A percentile compares a stretch with the other conserved stretches of the same genome.
phyloP scores from a whole-genome alignment of 1,139 yeast species.

The Yamadazyma atmosphaerica region DNA sequence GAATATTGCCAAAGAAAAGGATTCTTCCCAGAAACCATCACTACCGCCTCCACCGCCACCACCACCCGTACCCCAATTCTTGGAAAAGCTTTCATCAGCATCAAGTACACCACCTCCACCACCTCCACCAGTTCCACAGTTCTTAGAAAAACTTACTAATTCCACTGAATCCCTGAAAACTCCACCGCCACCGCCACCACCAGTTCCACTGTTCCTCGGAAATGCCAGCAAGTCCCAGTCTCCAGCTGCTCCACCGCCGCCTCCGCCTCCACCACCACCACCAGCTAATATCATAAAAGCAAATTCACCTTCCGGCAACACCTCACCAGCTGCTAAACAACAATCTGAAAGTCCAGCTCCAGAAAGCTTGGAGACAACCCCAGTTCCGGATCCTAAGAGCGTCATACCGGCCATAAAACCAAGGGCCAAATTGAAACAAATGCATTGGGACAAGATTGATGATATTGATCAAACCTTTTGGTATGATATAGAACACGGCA shows the following conservation, averaged over 20 bases:
- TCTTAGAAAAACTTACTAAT: neutral
- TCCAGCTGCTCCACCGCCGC: conserved; percentile 20
- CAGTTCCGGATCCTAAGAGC: conserved; percentile 9
- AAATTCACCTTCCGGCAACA: conserved; percentile 20
- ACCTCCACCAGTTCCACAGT: conserved; percentile 16
- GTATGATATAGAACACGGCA: conserved; percentile 55
- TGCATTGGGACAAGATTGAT: conserved; percentile 91
- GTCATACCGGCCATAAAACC: conserved; percentile 43
- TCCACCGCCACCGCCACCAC: conserved; percentile 37
- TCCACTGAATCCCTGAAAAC: conserved; percentile 22
- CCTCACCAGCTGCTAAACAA: conserved; percentile 19
- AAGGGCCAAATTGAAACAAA: conserved; percentile 72
- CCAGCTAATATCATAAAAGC: conserved; percentile 15
- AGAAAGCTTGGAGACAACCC: conserved; percentile 1
- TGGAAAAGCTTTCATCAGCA: conserved; percentile 10
- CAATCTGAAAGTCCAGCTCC: conserved; percentile 7
- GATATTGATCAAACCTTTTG: conserved; percentile 76
- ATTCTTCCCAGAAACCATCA: conserved; percentile 10
- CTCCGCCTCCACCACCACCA: conserved; percentile 26
- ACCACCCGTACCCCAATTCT: conserved; percentile 21
- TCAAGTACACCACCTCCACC: conserved; percentile 22
- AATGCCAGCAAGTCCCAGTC: neutral
- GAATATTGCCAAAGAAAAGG: neutral
- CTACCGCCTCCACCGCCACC: conserved; percentile 39
- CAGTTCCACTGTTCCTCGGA: conserved; percentile 9